These are phyloP conservation scores for Naganishia sp. DNA, from an alignment of 1,284 basidiomycete genomes.

Conservation along the genomic window DNA sequence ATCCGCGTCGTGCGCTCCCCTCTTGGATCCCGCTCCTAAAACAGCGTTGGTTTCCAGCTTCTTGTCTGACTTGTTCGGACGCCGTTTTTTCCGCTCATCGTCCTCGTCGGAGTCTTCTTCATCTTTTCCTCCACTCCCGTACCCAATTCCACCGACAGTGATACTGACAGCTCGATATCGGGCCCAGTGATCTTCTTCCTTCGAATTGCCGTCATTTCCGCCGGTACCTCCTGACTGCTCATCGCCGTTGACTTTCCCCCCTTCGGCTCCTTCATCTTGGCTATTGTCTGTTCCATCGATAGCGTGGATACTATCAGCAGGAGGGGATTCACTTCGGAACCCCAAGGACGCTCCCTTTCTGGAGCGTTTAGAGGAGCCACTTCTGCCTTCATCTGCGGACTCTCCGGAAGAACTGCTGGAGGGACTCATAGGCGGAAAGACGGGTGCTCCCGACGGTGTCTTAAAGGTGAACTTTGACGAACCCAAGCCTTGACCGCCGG, in stretches of 20 bases:
- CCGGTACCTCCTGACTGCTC: conserved; percentile 7
- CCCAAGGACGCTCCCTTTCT: neutral
- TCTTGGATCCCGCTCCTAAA: neutral
- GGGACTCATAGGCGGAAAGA: conserved; percentile 34
- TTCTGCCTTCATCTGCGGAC: conserved; percentile 21
- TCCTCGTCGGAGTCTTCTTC: conserved; percentile 31
- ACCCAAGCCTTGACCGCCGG: neutral
- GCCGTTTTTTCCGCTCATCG: conserved; percentile 27
- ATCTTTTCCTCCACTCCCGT: conserved; percentile 25
- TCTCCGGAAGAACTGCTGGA: conserved; percentile 29
- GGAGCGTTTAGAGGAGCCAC: conserved; percentile 10
- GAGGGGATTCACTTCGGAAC: conserved; percentile 16
- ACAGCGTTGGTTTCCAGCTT: conserved; percentile 18
- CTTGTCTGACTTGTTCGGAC: conserved; percentile 22
- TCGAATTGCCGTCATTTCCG: neutral
- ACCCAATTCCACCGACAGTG: conserved; percentile 33
- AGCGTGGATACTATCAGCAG: neutral
- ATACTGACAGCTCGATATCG: conserved; percentile 30
- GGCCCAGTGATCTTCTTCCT: conserved; percentile 14
- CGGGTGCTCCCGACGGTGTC: conserved; percentile 6
- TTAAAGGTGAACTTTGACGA: conserved; percentile 26
- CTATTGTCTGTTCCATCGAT: conserved; percentile 9
- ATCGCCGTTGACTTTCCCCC: conserved; percentile 22
- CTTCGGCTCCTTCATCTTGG: conserved; percentile 9
- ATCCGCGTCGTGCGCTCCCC: neutral